Evolutionary conservation across 1,139 yeast species (phyloP).

Genomic region (Hyphopichia buzzinii): DNA sequence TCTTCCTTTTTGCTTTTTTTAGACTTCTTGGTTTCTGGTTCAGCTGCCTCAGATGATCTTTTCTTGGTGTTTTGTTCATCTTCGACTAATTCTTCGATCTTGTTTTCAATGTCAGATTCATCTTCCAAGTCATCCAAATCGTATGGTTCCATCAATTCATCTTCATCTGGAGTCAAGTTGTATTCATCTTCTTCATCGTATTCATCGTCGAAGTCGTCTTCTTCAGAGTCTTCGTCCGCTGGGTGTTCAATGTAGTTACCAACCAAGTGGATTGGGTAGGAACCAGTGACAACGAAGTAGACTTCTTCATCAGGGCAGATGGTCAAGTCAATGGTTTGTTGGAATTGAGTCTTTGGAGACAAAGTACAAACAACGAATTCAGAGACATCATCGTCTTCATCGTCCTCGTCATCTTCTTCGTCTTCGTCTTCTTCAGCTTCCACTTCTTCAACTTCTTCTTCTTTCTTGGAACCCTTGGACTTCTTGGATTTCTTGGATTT

Average conservation of each 20-base stretch:
- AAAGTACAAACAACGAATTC: conserved; percentile 87
- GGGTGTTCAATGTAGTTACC: conserved; percentile 98
- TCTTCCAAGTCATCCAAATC: conserved; percentile 65
- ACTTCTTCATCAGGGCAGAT: conserved; percentile 94
- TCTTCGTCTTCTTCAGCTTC: conserved; percentile 44
- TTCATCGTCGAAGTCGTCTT: conserved; percentile 49
- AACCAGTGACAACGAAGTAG: conserved; percentile 91
- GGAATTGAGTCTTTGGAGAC: conserved; percentile 80
- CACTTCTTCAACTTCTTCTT: conserved; percentile 30
- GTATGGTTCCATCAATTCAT: conserved; percentile 56
- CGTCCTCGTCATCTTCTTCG: conserved; percentile 57
- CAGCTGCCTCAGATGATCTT: conserved; percentile 25
- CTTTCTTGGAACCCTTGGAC: conserved; percentile 17
- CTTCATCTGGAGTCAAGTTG: conserved; percentile 91
- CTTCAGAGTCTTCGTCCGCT: conserved; percentile 65
- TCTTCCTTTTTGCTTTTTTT: conserved; percentile 44
- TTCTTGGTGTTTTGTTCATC: conserved; percentile 41
- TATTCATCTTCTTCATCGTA: conserved; percentile 66
- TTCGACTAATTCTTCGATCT: conserved; percentile 60
- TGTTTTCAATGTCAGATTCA: conserved; percentile 53
- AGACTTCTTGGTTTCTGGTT: conserved; percentile 35
- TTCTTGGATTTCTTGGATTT: conserved; percentile 19
- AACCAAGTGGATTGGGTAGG: conserved; percentile 85
- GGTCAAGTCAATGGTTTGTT: conserved; percentile 87
- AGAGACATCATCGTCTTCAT: conserved; percentile 58